phyloP scores from a whole-genome alignment of 2,329 filamentous ascomycete genomes.

The Ceratocystis destructans region DNA sequence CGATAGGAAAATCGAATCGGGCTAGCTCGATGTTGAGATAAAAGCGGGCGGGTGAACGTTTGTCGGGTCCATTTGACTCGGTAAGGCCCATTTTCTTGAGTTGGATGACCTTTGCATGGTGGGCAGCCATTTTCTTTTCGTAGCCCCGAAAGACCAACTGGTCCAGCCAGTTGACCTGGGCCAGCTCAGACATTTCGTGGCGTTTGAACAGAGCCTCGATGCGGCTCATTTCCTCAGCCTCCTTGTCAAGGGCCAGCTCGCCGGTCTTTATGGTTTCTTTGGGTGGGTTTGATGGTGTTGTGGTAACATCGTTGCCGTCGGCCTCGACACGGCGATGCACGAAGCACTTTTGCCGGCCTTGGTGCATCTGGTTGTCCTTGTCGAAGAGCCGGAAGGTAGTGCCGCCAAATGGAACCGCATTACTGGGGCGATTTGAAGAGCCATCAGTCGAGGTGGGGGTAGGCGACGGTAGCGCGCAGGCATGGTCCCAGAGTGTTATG shows the following conservation, averaged over 20 bases:
- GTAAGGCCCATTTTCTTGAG: conserved; percentile 28
- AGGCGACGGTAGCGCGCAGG: not conserved
- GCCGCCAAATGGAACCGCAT: conserved; percentile 83
- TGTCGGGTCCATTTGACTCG: conserved; percentile 23
- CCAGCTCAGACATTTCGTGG: conserved; percentile 94
- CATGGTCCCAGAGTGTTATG: conserved; percentile 78
- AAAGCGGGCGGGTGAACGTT: conserved; percentile 39
- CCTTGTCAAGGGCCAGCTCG: conserved; percentile 43
- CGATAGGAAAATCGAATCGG: conserved; percentile 86
- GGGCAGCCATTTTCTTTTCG: conserved; percentile 48
- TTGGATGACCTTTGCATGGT: conserved; percentile 21
- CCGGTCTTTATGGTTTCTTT: conserved; percentile 40
- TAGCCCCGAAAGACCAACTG: conserved; percentile 83
- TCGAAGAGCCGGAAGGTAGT: conserved; percentile 91
- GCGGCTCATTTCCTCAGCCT: conserved; percentile 73
- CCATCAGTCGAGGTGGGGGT: conserved; percentile 45
- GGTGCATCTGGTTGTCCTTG: conserved; percentile 76
- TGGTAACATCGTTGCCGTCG: conserved; percentile 68
- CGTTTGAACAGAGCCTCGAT: conserved; percentile 89
- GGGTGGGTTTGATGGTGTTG: conserved; percentile 52
- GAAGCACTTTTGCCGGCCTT: conserved; percentile 81
- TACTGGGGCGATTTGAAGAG: conserved; percentile 52
- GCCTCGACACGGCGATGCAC: conserved; percentile 70
- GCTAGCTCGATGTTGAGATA: conserved; percentile 82
- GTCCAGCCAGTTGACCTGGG: conserved; percentile 87